Conservation (phyloP, 2,329 filamentous ascomycete genomes). For the Lachnellula subtilissima region DNA sequence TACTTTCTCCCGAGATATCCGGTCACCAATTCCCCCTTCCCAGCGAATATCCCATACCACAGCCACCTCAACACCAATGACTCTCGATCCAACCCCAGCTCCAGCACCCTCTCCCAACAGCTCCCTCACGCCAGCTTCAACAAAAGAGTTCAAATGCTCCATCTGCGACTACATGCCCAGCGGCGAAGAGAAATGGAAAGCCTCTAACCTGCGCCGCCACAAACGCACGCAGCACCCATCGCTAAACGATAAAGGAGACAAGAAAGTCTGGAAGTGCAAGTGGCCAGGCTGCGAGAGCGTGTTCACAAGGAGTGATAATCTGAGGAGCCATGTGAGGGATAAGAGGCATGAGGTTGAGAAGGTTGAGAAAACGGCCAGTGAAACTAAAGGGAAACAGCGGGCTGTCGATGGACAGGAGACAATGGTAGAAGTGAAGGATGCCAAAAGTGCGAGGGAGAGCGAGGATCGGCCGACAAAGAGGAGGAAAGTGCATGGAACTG, state of each 20-base stretch:
- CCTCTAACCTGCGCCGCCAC: slow-evolving; percentile 25
- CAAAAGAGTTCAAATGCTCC: slow-evolving; percentile 10
- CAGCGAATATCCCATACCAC: neutral
- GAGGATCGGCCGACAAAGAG: slow-evolving; percentile 3
- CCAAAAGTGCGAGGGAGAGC: neutral
- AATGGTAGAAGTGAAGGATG: neutral
- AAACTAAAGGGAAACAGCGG: neutral
- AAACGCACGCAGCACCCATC: slow-evolving; percentile 21
- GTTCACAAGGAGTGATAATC: slow-evolving; percentile 26
- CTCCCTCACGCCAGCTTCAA: neutral
- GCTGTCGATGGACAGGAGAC: slow-evolving; percentile 1
- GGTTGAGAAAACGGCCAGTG: neutral
- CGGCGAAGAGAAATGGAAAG: slow-evolving; percentile 26
- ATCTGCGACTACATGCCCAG: slow-evolving; percentile 18
- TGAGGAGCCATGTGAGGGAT: slow-evolving; percentile 20
- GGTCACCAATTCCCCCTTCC: neutral
- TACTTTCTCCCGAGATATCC: neutral
- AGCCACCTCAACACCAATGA: neutral
- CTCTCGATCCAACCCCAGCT: neutral
- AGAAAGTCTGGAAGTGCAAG: slow-evolving; percentile 14
- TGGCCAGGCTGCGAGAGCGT: slow-evolving; percentile 17
- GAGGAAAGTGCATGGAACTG: slow-evolving; percentile 1
- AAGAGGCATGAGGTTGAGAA: slow-evolving; percentile 12
- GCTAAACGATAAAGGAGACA: neutral
- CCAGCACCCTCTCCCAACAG: neutral